phyloP scores from a whole-genome alignment of 2,329 filamentous ascomycete genomes.

The Aspergillus brunneoviolaceus region DNA sequence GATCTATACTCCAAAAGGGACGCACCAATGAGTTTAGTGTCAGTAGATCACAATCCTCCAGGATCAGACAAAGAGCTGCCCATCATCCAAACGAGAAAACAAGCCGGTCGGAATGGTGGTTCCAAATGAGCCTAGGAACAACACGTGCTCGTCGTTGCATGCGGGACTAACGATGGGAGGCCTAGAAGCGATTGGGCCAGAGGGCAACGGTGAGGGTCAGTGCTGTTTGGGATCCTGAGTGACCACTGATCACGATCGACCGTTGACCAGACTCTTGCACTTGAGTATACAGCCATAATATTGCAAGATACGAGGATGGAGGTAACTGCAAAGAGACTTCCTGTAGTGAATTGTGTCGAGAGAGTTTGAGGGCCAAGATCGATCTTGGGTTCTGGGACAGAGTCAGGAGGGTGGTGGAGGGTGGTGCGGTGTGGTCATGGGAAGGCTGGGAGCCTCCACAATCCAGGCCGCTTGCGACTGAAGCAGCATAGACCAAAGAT shows the following conservation, averaged over 20 bases:
- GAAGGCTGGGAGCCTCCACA: neutral
- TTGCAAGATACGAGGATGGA: neutral
- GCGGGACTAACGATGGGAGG: slow-evolving; percentile 17
- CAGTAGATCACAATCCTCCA: neutral
- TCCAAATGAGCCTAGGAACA: neutral
- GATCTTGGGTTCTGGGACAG: neutral
- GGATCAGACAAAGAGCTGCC: slow-evolving; percentile 3
- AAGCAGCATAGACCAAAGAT: neutral
- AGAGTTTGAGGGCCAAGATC: neutral
- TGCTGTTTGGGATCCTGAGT: neutral
- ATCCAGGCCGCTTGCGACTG: neutral
- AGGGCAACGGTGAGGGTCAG: neutral
- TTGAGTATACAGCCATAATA: neutral
- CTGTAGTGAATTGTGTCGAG: too few species aligned
- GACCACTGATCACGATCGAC: neutral
- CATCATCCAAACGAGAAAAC: neutral
- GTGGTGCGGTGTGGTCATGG: too few species aligned
- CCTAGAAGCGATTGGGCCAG: neutral
- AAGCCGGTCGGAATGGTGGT: neutral
- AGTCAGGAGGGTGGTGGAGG: neutral
- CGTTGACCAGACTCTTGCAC: neutral
- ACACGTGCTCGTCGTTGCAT: slow-evolving; percentile 24
- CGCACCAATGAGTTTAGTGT: neutral
- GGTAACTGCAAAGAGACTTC: neutral
- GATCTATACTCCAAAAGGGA: neutral